phyloP scores from a whole-genome alignment of 345 rosid genomes.

The Theobroma cacao region DNA sequence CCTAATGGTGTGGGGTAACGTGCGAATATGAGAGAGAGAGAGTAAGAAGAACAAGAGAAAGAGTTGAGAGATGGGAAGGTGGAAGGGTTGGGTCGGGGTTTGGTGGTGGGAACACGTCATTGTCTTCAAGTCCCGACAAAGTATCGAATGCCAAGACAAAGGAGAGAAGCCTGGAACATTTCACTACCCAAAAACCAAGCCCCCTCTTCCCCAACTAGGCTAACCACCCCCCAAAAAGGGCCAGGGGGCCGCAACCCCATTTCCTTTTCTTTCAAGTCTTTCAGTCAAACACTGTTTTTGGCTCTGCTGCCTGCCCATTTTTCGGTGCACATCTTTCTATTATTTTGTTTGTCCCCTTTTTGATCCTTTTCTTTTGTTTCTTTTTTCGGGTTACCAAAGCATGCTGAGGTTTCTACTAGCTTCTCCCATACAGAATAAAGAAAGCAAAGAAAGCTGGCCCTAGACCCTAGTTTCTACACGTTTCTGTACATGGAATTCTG shows the following conservation, averaged over 20 bases:
- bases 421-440: not conserved
- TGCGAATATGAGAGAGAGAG: not conserved
- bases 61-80: not conserved
- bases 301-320: not conserved
- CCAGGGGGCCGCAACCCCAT: not conserved
- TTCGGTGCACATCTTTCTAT: conserved; percentile 19
- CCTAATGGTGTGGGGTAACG: conserved; percentile 13
- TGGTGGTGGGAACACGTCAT: conserved; percentile 26
- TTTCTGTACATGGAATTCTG: not conserved
- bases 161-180: conserved; percentile 1
- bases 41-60: not conserved
- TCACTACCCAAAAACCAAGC: not conserved
- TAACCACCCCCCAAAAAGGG: no score
- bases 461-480: not conserved
- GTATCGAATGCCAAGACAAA: conserved; percentile 15
- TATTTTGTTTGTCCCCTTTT: conserved; percentile 1
- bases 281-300: not conserved
- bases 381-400: conserved; percentile 16
- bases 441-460: not conserved
- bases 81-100: not conserved
- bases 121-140: conserved; percentile 40
- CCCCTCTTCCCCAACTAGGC: not conserved
- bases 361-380: not conserved
- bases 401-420: not conserved
- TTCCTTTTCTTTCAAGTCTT: not conserved